Conservation (phyloP, 2,329 filamentous ascomycete species). For the Fusarium protoensiforme region DNA sequence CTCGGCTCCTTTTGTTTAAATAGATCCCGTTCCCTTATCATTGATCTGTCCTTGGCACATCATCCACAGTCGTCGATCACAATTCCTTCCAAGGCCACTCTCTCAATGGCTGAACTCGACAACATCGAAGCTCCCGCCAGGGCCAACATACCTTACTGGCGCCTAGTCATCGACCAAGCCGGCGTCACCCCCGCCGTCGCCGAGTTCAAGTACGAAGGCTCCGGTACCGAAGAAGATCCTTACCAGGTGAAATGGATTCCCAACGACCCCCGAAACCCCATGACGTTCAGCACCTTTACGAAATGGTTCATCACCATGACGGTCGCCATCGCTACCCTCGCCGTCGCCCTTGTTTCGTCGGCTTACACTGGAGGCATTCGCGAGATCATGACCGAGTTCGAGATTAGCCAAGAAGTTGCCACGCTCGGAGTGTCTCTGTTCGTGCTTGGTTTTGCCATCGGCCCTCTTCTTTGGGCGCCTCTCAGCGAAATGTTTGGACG, state of each 20-base stretch:
- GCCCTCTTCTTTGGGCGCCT: slow-evolving; percentile 79
- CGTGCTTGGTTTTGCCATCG: slow-evolving; percentile 63
- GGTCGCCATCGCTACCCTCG: slow-evolving; percentile 26
- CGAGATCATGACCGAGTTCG: slow-evolving; percentile 28
- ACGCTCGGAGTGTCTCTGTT: slow-evolving; percentile 35
- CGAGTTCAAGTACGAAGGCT: slow-evolving; percentile 33
- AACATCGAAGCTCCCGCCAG: slow-evolving; percentile 27
- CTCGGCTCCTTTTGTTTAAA: background rate
- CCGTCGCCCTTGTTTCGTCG: slow-evolving; percentile 31
- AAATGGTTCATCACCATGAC: slow-evolving; percentile 38
- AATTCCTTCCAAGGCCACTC: background rate
- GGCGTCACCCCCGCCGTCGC: slow-evolving; percentile 31
- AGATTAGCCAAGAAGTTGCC: slow-evolving; percentile 32
- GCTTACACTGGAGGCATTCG: slow-evolving; percentile 31
- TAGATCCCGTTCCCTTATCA: background rate
- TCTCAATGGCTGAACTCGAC: slow-evolving; percentile 25
- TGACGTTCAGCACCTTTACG: slow-evolving; percentile 23
- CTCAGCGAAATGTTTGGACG: slow-evolving; percentile 78
- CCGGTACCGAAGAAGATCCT: slow-evolving; percentile 31
- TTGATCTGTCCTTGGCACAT: background rate
- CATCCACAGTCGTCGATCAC: background rate
- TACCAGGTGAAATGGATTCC: slow-evolving; percentile 35
- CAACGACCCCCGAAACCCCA: slow-evolving; percentile 33
- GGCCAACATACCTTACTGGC: slow-evolving; percentile 33
- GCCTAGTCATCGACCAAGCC: slow-evolving; percentile 28